Conservation (phyloP, 1,284 basidiomycete species). For the Austroboletus rostrupii region DNA sequence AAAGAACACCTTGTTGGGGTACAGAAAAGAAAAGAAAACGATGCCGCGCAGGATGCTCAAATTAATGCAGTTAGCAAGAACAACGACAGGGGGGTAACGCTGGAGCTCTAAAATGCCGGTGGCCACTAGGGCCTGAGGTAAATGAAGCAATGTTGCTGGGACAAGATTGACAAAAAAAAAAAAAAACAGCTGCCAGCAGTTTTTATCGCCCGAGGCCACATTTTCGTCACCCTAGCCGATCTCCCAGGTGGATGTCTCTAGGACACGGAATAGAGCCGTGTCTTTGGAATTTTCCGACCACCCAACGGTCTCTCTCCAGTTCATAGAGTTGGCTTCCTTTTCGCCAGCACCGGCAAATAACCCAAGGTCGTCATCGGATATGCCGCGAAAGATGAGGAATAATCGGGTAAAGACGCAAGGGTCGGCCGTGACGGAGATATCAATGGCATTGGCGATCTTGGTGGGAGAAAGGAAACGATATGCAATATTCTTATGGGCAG, state of each 20-base stretch:
- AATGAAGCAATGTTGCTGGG: too few species aligned
- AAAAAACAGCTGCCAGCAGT: slow-evolving; percentile 22
- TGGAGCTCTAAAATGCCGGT: too few species aligned
- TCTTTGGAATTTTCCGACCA: slow-evolving; percentile 79
- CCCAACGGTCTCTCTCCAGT: slow-evolving; percentile 73
- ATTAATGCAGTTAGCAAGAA: background rate
- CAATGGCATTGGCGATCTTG: slow-evolving; percentile 76
- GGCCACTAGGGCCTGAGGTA: too few species aligned
- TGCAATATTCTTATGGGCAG: slow-evolving; percentile 75
- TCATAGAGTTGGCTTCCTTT: slow-evolving; percentile 73
- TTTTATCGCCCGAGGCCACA: background rate
- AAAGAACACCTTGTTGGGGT: slow-evolving; percentile 1
- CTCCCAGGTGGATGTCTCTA: slow-evolving; percentile 75
- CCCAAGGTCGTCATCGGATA: slow-evolving; percentile 73
- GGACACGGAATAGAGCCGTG: slow-evolving; percentile 61
- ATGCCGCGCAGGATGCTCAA: slow-evolving; percentile 1
- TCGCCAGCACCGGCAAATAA: slow-evolving; percentile 73
- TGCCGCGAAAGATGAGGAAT: slow-evolving; percentile 77
- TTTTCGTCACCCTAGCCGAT: slow-evolving; percentile 39
- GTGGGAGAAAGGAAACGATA: slow-evolving; percentile 78
- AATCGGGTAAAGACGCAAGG: slow-evolving; percentile 77
- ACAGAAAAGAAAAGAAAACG: slow-evolving; percentile 9
- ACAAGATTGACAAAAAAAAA: background rate
- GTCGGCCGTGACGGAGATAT: slow-evolving; percentile 74
- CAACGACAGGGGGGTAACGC: too few species aligned